A percentile compares a stretch with the other conserved stretches of the same genome.
Conservation (phyloP, 2,329 filamentous ascomycete species). For the Cordyceps javanica region DNA sequence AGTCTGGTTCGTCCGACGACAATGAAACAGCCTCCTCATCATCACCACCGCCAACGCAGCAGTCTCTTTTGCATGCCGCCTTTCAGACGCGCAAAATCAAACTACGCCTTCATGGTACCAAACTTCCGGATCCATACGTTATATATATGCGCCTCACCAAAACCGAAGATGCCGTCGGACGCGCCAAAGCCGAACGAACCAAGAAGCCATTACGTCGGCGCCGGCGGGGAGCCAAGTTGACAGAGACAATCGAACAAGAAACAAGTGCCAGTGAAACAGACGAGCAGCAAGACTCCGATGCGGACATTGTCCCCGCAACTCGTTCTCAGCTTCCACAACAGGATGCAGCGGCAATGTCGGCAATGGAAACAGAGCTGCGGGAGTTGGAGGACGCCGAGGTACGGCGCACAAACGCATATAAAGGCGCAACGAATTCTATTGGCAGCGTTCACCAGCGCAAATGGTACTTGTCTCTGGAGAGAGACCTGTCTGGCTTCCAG, state of each 20-base stretch:
- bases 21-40: constrained; percentile 18
- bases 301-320: constrained; percentile 17
- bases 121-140: constrained; percentile 47
- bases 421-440: constrained; percentile 58
- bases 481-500: constrained; percentile 50
- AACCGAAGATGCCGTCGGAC: constrained; percentile 32
- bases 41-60: constrained; percentile 26
- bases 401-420: constrained; percentile 57
- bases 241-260: constrained; percentile 16
- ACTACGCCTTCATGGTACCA: constrained; percentile 46
- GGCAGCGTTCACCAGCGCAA: constrained; percentile 60
- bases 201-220: constrained; percentile 3
- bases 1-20: constrained; percentile 23
- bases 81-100: constrained; percentile 52
- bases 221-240: neutral
- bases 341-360: constrained; percentile 21
- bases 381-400: constrained; percentile 48
- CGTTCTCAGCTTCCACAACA: neutral
- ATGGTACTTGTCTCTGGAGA: constrained; percentile 62
- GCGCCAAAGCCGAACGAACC: constrained; percentile 16
- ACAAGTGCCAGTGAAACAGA: constrained; percentile 20
- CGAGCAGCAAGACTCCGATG: constrained; percentile 11
- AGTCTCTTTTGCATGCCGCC: constrained; percentile 43
- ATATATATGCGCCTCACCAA: constrained; percentile 48
- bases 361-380: constrained; percentile 34